Base-by-base conservation (phyloP, 805 yeast genomes). In the Cyberlindnera americana region DNA sequence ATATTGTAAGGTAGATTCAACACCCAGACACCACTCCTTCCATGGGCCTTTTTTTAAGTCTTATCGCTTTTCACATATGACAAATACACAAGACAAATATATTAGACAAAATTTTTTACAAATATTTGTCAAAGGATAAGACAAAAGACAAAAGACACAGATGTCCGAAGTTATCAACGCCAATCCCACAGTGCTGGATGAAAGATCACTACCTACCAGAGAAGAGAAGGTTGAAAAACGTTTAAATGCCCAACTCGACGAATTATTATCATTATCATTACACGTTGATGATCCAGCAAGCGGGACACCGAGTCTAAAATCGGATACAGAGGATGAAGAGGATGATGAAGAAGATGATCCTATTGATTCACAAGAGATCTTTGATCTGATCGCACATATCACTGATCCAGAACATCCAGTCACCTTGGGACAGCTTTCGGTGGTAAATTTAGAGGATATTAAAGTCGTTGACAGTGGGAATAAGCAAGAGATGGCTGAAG, bases 321-420 rank as follows among this genome's bases (percentile, higher is more conserved):
- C 43, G 11, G 60, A 53, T 15, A 38, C 43, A 16, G 60, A 50
- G 12, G 56, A 42, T 2, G 60, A 54, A 3, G 65, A 54, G 1
- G 66, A 57, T 17, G 62, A 59, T 3, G 72, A 68, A 26, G 69
- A 66, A 6, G 70, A 59, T 24, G 93, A 87, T 27, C 75, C 75
- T 8, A 77, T 91, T 27, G 99, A 91, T 57, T 62, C 89, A 2
- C 97, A 91, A 58, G 99, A 91, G 57, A 80, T 91, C 6, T 89
- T 78, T 52, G 96, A 90, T 58, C 66, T 91, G 34, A 86, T 87
- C 3, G 78, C 96, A 6, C 75, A 82, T 22, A 87, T 89, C 11
- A 83, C 95, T 0, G 99, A 93, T 59, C 99, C 99, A 2, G 99
- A 93, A 57, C 99, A 93, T 60, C 99, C 99, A 1, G 68, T 93